Evolutionary conservation across 768 basidiomycete genomes (phyloP), one percentile per base, ranked within the genome.

Genomic region (Ramaria rubella): DNA sequence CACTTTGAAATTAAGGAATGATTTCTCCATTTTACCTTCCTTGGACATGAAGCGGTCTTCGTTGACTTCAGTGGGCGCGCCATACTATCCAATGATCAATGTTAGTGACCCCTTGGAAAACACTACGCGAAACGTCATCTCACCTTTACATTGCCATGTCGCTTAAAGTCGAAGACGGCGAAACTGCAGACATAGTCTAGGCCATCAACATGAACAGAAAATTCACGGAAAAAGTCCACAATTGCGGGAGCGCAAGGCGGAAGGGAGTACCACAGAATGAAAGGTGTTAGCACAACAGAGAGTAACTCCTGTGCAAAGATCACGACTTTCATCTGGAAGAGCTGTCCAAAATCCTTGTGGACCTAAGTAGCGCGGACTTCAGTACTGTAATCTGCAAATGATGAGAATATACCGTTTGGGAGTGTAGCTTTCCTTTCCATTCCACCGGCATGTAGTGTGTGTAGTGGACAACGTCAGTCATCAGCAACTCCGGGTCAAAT

Each of bases 21-120:
- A 91, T 75, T 98, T 96, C 77, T 99, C 96, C 94, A 99, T 97
- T 79, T 99, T 99, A 33, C 91, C 91, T 62, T 95, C 88, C 59
- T 89, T 90, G 4, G 89, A 90, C 64, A 88, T 77, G 77, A 88
- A 85, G 58, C 82, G 82, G 62, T 83, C 83, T 61, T 92, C 87
- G 12, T 76, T 73, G 7, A 78, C 80, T 36, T 75, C 71, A 3
- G 81, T 77, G 1, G 91, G 90, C 11, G 90, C 93, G n/a, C 92
- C 92, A 63, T 91, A 94, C 87, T 91, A n/a, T 45, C 33, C 44
- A 27, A 59, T 12, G 36, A 50, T 40, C 19, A 61, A 9, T 11
- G 46, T 61, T 26, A 48, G 24, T 23, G 26, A 27, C 29, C 8
- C 38, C 38, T 52, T 6, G 53, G 3, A 19, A 34, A 21, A 21